Base-by-base conservation (phyloP, 2,329 filamentous ascomycete species). In the Thielaviopsis cerberus region DNA sequence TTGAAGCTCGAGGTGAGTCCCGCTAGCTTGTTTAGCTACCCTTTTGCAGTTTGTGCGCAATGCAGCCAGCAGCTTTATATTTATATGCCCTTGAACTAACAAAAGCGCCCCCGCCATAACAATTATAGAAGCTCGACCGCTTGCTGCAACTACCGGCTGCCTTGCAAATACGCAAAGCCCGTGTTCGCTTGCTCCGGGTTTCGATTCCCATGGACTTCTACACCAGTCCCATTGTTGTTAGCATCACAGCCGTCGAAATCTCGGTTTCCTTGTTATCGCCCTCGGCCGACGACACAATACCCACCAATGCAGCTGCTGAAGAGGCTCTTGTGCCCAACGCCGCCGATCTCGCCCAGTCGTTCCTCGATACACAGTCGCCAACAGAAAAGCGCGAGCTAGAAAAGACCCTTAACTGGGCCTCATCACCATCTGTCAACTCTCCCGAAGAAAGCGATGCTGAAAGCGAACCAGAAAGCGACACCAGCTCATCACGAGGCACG, bases 151-250 rank as follows among this genome's bases (percentile, higher is more conserved):
- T 96, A 2, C 90, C 90, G 0, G 71, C 82, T 0, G 79, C 80
- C 5, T 79, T 92, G 66, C 76, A 79, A 61, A 74, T 96, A 13
- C 78, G 80, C 56, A 83, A 81, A 67, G 90, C 91, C 59, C 83
- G 82, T 63, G 81, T 95, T 56, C 73, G 85, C 2, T 75, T 85
- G 6, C 78, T 97, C 24, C 85, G 86, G 65, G 74, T 96, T 57
- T 94, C 85, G 7, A 78, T 97, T 55, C 88, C 91, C 13, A 83
- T 92, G 67, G 88, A 96, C 69, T 83, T 96, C 63, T 89, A 90
- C 69, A 85, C 82, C 57, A 90, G 85, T 64, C 83, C 88, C 26
- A 94, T 97, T 67, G 75, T 79, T 27, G 80, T 91, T 64, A 86
- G 95, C 66, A 77, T 91, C 23, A 82, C 91, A 64, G 89, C 88